These are phyloP conservation scores for Nemania sp. DNA, from an alignment of 2,329 filamentous ascomycete genomes.

Conservation along the genomic window DNA sequence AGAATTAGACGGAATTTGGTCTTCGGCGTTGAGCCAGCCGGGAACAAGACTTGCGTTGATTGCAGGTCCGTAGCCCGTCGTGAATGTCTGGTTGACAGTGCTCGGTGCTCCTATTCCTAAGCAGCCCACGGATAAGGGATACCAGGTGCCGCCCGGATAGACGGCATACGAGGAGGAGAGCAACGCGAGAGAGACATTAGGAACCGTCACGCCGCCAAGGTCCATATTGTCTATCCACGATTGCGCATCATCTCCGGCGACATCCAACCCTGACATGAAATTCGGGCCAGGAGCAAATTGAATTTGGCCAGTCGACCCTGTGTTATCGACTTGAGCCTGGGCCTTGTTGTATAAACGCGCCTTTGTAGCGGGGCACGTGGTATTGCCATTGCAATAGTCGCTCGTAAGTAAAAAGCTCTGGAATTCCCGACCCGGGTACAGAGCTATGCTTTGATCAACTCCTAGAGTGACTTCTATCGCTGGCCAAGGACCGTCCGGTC, in stretches of 20 bases:
- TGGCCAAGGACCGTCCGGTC: constrained; percentile 43
- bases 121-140: constrained; percentile 40
- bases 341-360: constrained; percentile 37
- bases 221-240: constrained; percentile 37
- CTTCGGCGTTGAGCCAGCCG: constrained; percentile 32
- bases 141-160: constrained; percentile 38
- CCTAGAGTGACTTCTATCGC: constrained; percentile 36
- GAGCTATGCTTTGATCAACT: constrained; percentile 29
- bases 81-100: constrained; percentile 37
- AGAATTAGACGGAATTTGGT: constrained; percentile 43
- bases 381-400: constrained; percentile 37
- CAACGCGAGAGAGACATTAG: constrained; percentile 36
- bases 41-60: constrained; percentile 41
- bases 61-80: constrained; percentile 13
- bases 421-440: constrained; percentile 39
- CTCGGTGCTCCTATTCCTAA: constrained; percentile 36
- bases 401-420: constrained; percentile 35
- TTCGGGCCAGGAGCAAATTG: constrained; percentile 26
- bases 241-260: constrained; percentile 26
- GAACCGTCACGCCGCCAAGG: constrained; percentile 28
- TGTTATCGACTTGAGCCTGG: constrained; percentile 32
- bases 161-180: constrained; percentile 32
- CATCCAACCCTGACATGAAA: constrained; percentile 35
- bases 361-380: constrained; percentile 32
- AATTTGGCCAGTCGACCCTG: constrained; percentile 32